Evolutionary conservation across 352 stramenopile genomes (phyloP).

Genomic region (Phytophthora boehmeriae): DNA sequence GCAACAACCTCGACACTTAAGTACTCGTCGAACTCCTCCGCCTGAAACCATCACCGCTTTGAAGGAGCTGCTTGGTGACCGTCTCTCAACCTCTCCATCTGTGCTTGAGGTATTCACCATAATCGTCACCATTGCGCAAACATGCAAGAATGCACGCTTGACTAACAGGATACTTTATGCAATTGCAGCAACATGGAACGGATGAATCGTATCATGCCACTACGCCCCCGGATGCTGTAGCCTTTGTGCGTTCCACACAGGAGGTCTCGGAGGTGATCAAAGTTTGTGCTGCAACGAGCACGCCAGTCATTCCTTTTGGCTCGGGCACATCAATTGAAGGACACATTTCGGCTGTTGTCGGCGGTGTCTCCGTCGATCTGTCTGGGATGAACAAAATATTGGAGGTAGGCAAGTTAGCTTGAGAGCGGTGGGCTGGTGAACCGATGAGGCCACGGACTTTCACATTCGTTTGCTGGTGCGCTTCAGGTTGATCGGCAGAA

Average conservation of each 20-base stretch:
- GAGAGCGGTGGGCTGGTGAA: neutral
- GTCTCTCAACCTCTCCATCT: conserved; percentile 55
- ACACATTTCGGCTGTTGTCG: conserved; percentile 88
- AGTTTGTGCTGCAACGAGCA: conserved; percentile 72
- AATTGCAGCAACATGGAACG: conserved; percentile 69
- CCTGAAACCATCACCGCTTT: conserved; percentile 53
- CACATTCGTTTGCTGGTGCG: neutral
- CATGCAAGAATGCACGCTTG: neutral
- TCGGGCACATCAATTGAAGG: conserved; percentile 93
- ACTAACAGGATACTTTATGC: neutral
- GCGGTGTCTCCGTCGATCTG: conserved; percentile 91
- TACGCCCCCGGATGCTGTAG: conserved; percentile 84
- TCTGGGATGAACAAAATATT: conserved; percentile 73
- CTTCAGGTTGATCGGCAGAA: conserved; percentile 45
- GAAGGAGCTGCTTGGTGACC: conserved; percentile 57
- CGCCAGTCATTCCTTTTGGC: conserved; percentile 95
- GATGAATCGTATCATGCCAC: conserved; percentile 91
- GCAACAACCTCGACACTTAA: conserved; percentile 17
- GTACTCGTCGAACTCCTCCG: conserved; percentile 32
- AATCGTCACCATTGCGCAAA: neutral
- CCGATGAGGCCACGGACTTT: neutral
- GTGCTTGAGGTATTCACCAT: conserved; percentile 43
- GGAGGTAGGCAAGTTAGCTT: conserved; percentile 21
- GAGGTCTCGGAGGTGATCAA: conserved; percentile 90
- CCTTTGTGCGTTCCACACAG: conserved; percentile 75